Evolutionary conservation across 352 stramenopile species (phyloP).

Genomic region (Phytopythium chamaehyphon): DNA sequence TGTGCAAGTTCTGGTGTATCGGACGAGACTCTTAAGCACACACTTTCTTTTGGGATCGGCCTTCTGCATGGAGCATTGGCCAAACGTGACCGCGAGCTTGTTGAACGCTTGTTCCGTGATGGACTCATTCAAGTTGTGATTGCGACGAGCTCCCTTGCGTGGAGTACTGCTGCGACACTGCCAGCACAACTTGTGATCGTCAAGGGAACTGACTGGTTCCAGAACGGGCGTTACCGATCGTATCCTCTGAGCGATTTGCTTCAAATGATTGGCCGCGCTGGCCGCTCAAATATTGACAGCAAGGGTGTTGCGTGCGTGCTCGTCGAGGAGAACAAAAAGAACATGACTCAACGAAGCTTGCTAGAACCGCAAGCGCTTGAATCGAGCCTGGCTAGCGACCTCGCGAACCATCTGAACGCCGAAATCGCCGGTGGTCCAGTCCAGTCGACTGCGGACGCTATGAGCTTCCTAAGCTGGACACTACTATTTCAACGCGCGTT

Average conservation of each 20-base stretch:
- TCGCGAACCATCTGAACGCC: constrained; percentile 94
- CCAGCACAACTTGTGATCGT: constrained; percentile 97
- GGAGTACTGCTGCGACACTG: constrained; percentile 91
- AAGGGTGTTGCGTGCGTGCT: constrained; percentile 96
- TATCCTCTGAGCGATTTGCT: constrained; percentile 98
- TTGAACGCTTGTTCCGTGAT: constrained; percentile 95
- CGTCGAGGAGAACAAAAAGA: constrained; percentile 97
- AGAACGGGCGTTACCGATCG: constrained; percentile 93
- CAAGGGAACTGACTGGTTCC: constrained; percentile 98
- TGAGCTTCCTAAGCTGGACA: constrained; percentile 97
- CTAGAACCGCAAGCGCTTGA: constrained; percentile 98
- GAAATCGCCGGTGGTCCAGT: constrained; percentile 94
- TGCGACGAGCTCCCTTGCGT: constrained; percentile 91
- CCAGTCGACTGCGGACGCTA: constrained; percentile 77
- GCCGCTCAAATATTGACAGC: constrained; percentile 94
- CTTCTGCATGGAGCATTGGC: constrained; percentile 95
- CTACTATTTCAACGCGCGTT: constrained; percentile 95
- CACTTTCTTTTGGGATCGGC: constrained; percentile 96
- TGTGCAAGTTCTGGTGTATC: constrained; percentile 76
- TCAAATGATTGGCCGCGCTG: constrained; percentile 99
- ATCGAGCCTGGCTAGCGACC: constrained; percentile 87
- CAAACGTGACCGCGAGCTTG: constrained; percentile 90
- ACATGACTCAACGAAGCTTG: constrained; percentile 98
- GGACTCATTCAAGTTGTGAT: constrained; percentile 96
- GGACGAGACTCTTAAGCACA: constrained; percentile 93